phyloP scores from a whole-genome alignment of 2,329 filamentous ascomycete species.

The Diplodia intermedia region DNA sequence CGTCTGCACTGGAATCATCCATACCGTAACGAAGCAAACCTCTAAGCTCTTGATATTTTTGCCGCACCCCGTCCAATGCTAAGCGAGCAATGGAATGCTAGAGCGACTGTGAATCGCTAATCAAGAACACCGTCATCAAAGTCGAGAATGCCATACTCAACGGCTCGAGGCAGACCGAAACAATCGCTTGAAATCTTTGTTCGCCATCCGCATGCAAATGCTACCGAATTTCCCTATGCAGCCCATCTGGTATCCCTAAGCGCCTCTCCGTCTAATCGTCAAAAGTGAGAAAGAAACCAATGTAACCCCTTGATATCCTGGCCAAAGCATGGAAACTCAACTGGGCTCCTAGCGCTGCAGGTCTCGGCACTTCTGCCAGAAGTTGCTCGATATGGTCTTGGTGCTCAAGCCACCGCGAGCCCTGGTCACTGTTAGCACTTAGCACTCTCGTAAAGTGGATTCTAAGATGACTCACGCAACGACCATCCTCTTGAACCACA shows the following conservation, averaged over 20 bases:
- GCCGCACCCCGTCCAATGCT: background rate
- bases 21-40: background rate
- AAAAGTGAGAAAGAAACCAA: constrained; percentile 11
- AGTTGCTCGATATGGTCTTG: constrained; percentile 18
- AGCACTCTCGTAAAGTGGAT: background rate
- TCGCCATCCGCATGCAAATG: constrained; percentile 25
- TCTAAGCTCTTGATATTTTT: background rate
- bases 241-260: constrained; percentile 21
- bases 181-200: constrained; percentile 8
- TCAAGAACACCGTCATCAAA: background rate
- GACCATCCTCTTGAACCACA: constrained; percentile 30
- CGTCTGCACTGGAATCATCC: background rate
- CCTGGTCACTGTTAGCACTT: constrained; percentile 19
- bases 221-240: constrained; percentile 18
- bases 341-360: constrained; percentile 3
- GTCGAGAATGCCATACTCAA: background rate
- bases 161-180: background rate
- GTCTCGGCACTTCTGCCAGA: constrained; percentile 31
- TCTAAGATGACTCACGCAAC: constrained; percentile 24
- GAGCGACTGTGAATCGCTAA: background rate
- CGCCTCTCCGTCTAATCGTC: constrained; percentile 19
- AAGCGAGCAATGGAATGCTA: constrained; percentile 5
- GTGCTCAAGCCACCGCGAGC: constrained; percentile 30
- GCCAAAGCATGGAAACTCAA: background rate
- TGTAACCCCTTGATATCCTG: background rate